These are phyloP conservation scores for Phytopythium litorale DNA, from an alignment of 352 stramenopile genomes.

Conservation along the genomic window DNA sequence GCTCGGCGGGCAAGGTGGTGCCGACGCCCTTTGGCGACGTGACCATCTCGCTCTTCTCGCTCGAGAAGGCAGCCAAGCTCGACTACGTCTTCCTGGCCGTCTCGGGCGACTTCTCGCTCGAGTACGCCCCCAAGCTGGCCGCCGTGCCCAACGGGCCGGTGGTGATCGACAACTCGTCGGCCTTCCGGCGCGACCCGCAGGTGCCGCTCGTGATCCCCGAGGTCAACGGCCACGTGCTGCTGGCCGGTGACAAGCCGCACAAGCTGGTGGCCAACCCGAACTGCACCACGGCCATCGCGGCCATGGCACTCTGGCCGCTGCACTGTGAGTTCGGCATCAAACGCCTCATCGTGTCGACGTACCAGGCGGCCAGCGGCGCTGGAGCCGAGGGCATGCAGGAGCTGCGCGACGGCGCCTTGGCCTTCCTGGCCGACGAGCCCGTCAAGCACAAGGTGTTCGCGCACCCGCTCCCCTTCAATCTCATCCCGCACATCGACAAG, in stretches of 20 bases:
- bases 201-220: conserved; percentile 94
- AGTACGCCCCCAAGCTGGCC: conserved; percentile 93
- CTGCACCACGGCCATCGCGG: conserved; percentile 97
- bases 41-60: conserved; percentile 94
- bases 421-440: conserved; percentile 68
- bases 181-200: conserved; percentile 91
- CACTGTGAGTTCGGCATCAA: conserved; percentile 96
- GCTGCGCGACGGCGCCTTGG: conserved; percentile 86
- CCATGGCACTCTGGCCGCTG: conserved; percentile 96
- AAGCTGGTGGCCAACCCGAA: conserved; percentile 99
- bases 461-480: conserved; percentile 97
- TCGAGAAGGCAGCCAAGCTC: conserved; percentile 89
- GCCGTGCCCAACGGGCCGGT: conserved; percentile 75
- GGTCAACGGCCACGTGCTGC: conserved; percentile 91
- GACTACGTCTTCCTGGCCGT: conserved; percentile 98
- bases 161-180: conserved; percentile 99
- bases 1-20: conserved; percentile 91
- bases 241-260: conserved; percentile 31
- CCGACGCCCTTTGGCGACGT: conserved; percentile 90
- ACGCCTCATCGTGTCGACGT: conserved; percentile 95
- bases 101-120: conserved; percentile 94
- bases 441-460: conserved; percentile 93
- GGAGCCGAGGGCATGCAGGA: conserved; percentile 94
- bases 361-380: conserved; percentile 92
- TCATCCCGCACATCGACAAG: conserved; percentile 99